Conservation (phyloP, 805 yeast species). For the Candida sithepensis region DNA sequence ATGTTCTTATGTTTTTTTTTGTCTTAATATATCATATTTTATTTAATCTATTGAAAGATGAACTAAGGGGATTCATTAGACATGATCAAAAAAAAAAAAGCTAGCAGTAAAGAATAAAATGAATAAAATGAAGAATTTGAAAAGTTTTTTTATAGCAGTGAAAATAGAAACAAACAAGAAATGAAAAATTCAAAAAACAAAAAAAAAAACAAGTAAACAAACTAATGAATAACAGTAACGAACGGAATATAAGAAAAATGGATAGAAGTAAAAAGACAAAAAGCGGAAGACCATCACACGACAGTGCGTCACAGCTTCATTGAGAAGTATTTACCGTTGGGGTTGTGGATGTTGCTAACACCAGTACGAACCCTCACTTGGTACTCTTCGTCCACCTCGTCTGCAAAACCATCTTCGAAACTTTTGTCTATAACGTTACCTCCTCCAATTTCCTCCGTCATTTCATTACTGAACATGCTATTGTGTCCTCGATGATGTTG, state of each 20-base stretch:
- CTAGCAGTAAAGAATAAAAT: background rate
- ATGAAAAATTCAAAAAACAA: no score
- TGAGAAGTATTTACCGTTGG: slow-evolving; percentile 31
- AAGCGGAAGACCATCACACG: background rate
- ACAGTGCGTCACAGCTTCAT: slow-evolving; percentile 21
- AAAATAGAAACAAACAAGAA: no score
- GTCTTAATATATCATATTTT: no score
- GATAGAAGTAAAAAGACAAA: background rate
- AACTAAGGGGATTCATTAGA: no score
- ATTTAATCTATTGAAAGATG: no score
- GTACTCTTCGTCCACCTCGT: slow-evolving; percentile 31
- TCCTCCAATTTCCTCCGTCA: slow-evolving; percentile 19
- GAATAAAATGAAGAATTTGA: background rate
- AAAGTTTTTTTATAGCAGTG: no score
- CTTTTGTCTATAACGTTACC: background rate
- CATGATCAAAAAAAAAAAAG: no score
- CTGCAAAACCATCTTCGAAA: slow-evolving; percentile 14
- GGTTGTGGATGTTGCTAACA: slow-evolving; percentile 37
- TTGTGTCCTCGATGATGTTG: slow-evolving; percentile 4
- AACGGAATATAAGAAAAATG: background rate
- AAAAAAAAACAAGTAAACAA: no score
- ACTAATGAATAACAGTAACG: no score
- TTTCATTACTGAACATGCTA: slow-evolving; percentile 18
- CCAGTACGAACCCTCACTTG: slow-evolving; percentile 43
- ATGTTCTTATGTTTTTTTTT: background rate